Evolutionary conservation across 768 basidiomycete genomes (phyloP), one percentile per base, ranked within the genome.

Genomic region (Xanthoconium stramineum): DNA sequence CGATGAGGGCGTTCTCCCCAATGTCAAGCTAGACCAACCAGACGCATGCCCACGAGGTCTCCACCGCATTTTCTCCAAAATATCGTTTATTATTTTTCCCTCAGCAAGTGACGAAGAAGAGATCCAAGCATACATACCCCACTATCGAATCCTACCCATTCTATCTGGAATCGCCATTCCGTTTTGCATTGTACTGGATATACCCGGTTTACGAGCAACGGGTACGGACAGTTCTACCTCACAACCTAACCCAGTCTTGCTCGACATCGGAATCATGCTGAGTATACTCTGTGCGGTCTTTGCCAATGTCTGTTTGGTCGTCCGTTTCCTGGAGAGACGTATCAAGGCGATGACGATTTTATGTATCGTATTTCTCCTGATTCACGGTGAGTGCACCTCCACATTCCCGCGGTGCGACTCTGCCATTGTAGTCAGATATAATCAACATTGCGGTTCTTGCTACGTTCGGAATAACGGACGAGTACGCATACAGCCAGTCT

Each of bases 101-200:
- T 50, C 68, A 1, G 56, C 61, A 19, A 63, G 12, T 5, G 19
- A 55, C 11, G 69, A 71, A 43, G 66, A 66, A 43, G 63, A 66
- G 37, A 58, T 70, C 0, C 70, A 68, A 35, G 53, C 65, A 32
- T 79, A 76, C 54, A 64, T 80, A 32, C 84, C 85, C 28, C 80
- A 81, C 50, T 87, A 86, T 65, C 83, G 89, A 17, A 74, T 74
- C 50, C 71, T 83, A 5, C 88, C 88, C 0, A 84, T 90, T 42
- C 53, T 89, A 10, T 83, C 88, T 15, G 86, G 85, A 19, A 75
- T 87, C 39, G 67, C 84, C 57, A 82, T 89, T 36, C 87, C 89
- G 0, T 90, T 94, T 63, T 81, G 86, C 17, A 88, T 92, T 47
- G 76, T 94, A n/a, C 76, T 93, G 30, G 87, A 88, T 62, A 89